phyloP scores from a whole-genome alignment of 371 early-diverging fungal species.

The Mucor saturninus region DNA sequence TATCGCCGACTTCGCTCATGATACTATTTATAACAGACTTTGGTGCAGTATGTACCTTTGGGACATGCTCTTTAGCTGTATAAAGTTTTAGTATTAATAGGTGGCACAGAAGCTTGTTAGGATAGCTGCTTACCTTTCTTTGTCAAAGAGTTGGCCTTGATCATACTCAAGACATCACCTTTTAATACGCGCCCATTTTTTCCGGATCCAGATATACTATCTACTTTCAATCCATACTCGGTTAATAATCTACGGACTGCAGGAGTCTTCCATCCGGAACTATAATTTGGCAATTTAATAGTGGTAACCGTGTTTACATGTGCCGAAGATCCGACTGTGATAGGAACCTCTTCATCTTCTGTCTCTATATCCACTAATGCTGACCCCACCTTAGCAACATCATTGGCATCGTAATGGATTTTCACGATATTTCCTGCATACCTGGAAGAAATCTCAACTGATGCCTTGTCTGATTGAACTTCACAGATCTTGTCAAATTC shows the following conservation, averaged over 20 bases:
- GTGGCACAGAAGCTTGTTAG: background rate
- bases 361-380: constrained; percentile 95
- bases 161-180: constrained; percentile 18
- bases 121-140: constrained; percentile 10
- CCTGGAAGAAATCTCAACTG: constrained; percentile 96
- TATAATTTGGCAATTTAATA: background rate
- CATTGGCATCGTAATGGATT: constrained; percentile 83
- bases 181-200: constrained; percentile 24
- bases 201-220: constrained; percentile 46
- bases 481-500: constrained; percentile 96
- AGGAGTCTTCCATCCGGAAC: constrained; percentile 68
- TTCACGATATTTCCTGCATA: constrained; percentile 84
- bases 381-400: constrained; percentile 90
- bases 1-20: background rate
- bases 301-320: too few relatives aligned
- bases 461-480: constrained; percentile 98
- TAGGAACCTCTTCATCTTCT: constrained; percentile 40
- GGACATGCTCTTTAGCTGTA: background rate
- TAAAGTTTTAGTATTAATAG: background rate
- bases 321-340: background rate
- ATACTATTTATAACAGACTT: background rate
- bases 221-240: constrained; percentile 74
- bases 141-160: constrained; percentile 6
- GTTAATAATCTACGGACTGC: constrained; percentile 87
- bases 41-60: background rate